Conservation (phyloP, 2,329 filamentous ascomycete genomes). For the Fusarium tricinctum region DNA sequence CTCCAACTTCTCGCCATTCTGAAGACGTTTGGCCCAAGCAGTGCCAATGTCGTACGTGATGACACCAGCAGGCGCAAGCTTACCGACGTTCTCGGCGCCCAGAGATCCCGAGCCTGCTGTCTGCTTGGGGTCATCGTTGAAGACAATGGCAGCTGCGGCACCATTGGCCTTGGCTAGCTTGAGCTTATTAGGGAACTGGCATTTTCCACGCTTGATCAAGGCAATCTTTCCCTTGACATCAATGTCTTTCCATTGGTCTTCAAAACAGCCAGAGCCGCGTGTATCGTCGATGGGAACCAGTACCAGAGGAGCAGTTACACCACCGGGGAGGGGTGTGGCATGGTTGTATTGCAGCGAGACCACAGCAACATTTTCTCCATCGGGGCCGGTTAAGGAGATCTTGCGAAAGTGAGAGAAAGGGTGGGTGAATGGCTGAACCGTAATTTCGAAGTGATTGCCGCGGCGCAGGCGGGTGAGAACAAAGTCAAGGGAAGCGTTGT, state of each 20-base stretch:
- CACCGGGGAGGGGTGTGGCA: slow-evolving; percentile 53
- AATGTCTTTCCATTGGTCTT: slow-evolving; percentile 57
- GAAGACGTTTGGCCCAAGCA: slow-evolving; percentile 53
- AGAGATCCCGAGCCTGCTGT: slow-evolving; percentile 64
- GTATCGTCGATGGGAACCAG: slow-evolving; percentile 54
- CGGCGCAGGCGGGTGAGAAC: slow-evolving; percentile 5
- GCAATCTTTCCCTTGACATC: slow-evolving; percentile 58
- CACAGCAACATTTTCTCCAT: slow-evolving; percentile 7
- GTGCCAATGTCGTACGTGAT: slow-evolving; percentile 53
- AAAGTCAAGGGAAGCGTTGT: slow-evolving; percentile 35
- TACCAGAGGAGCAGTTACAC: slow-evolving; percentile 52
- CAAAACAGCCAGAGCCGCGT: slow-evolving; percentile 54
- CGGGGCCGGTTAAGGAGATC: slow-evolving; percentile 16
- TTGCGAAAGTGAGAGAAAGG: slow-evolving; percentile 27
- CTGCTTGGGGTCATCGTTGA: slow-evolving; percentile 69
- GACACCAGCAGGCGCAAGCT: slow-evolving; percentile 53
- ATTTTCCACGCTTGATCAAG: slow-evolving; percentile 60
- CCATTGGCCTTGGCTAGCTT: slow-evolving; percentile 55
- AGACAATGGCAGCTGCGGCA: slow-evolving; percentile 66
- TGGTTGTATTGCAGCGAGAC: slow-evolving; percentile 59
- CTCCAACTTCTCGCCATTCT: slow-evolving; percentile 50
- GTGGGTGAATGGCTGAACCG: slow-evolving; percentile 28
- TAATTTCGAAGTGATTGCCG: slow-evolving; percentile 16
- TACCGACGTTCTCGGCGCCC: slow-evolving; percentile 56
- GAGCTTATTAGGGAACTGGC: slow-evolving; percentile 57